Evolutionary conservation across 805 yeast genomes (phyloP).

Genomic region (Brettanomyces naardenensis): DNA sequence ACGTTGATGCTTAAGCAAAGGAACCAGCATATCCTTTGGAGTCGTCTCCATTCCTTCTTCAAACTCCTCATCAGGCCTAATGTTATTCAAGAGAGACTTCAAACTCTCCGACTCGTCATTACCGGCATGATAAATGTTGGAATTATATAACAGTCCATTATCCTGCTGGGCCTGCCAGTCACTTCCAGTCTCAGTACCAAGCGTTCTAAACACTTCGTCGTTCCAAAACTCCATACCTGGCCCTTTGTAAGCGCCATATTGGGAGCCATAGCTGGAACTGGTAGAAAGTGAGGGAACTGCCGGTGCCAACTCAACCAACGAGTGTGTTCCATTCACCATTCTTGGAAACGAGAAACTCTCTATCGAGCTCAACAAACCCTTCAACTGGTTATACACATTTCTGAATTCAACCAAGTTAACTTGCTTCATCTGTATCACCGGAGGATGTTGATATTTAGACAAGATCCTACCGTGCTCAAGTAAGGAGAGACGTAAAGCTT

Average conservation of each 20-base stretch:
- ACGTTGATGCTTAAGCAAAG: constrained; percentile 57
- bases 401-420: constrained; percentile 3
- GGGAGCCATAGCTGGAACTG: neutral
- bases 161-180: no score
- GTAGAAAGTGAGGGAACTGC: neutral
- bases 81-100: constrained; percentile 26
- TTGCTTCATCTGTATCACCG: neutral
- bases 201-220: neutral
- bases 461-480: neutral
- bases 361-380: neutral
- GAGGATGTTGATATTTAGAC: neutral
- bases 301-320: neutral
- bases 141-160: neutral
- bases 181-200: no score
- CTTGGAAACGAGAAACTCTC: neutral
- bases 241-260: neutral
- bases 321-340: neutral
- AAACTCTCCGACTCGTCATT: constrained; percentile 18
- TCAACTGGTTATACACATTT: neutral
- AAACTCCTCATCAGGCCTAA: constrained; percentile 41
- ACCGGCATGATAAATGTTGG: constrained; percentile 1
- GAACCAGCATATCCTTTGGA: constrained; percentile 54
- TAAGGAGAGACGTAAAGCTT: neutral
- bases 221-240: neutral
- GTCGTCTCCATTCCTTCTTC: constrained; percentile 49